These are phyloP conservation scores for Yarrowia divulgata DNA, from an alignment of 805 yeast genomes.

Conservation along the genomic window DNA sequence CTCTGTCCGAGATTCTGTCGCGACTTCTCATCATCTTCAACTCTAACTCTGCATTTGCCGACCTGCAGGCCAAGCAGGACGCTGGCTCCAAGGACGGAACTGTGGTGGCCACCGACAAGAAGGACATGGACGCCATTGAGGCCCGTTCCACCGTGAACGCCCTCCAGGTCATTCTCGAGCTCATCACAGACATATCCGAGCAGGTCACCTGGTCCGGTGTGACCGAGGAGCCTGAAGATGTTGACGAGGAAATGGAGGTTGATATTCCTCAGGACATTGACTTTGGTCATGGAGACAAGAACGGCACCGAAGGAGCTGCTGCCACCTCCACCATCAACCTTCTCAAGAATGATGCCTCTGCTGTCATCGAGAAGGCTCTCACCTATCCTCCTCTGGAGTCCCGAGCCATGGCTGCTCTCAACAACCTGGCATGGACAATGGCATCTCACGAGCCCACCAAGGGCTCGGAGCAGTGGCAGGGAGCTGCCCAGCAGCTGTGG, in stretches of 20 bases:
- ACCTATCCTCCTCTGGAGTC: constrained; percentile 56
- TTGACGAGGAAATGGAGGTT: constrained; percentile 41
- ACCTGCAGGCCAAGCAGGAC: constrained; percentile 38
- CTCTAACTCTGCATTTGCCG: constrained; percentile 40
- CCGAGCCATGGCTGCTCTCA: constrained; percentile 69
- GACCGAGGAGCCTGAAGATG: constrained; percentile 40
- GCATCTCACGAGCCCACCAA: constrained; percentile 46
- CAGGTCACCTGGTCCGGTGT: constrained; percentile 50
- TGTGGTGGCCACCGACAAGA: constrained; percentile 43
- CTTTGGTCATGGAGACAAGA: constrained; percentile 34
- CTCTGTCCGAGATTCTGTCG: constrained; percentile 41
- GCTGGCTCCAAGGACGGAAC: constrained; percentile 43
- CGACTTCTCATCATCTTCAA: constrained; percentile 40
- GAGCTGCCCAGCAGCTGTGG: constrained; percentile 47
- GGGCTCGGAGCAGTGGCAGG: constrained; percentile 53
- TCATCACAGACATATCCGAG: constrained; percentile 78
- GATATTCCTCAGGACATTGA: constrained; percentile 39
- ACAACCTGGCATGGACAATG: constrained; percentile 71
- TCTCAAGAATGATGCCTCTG: constrained; percentile 40
- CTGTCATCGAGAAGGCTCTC: constrained; percentile 50
- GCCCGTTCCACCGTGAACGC: constrained; percentile 59
- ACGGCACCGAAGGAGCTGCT: constrained; percentile 40
- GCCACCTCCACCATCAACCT: constrained; percentile 41
- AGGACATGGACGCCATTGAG: constrained; percentile 41
- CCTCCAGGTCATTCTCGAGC: constrained; percentile 74